Percentiles rank a stretch among this genome's conserved stretches.
These are phyloP conservation scores for Rhinocladiella similis DNA, from an alignment of 2,329 filamentous ascomycete genomes.

Conservation along the genomic window DNA sequence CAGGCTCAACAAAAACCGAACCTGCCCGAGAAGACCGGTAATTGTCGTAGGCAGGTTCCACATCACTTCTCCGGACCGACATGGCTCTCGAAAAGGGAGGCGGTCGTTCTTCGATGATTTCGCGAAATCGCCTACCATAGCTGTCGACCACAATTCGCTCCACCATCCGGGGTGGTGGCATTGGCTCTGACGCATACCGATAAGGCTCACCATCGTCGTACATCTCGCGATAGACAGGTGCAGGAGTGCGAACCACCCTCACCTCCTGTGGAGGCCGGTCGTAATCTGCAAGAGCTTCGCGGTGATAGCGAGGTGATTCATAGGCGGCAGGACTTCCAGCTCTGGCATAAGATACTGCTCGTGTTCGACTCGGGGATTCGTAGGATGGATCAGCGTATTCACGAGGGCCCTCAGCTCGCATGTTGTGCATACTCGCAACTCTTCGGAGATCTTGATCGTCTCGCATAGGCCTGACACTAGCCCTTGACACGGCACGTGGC, in stretches of 20 bases:
- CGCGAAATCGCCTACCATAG: slow-evolving; percentile 77
- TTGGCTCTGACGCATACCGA: slow-evolving; percentile 41
- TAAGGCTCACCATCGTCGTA: slow-evolving; percentile 45
- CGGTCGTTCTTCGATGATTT: slow-evolving; percentile 47
- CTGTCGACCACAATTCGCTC: slow-evolving; percentile 77
- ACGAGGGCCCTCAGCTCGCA: slow-evolving; percentile 42
- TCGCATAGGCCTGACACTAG: slow-evolving; percentile 35
- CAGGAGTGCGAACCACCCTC: slow-evolving; percentile 43
- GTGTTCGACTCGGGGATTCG: slow-evolving; percentile 29
- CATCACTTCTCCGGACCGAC: slow-evolving; percentile 25
- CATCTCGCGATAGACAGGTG: slow-evolving; percentile 40
- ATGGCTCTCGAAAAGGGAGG: slow-evolving; percentile 32
- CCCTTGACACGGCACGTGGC: slow-evolving; percentile 41
- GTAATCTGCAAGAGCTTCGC: slow-evolving; percentile 35
- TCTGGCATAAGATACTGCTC: slow-evolving; percentile 41
- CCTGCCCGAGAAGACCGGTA: slow-evolving; percentile 34
- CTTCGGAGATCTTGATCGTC: slow-evolving; percentile 49
- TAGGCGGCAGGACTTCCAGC: slow-evolving; percentile 38
- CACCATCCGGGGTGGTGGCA: slow-evolving; percentile 52
- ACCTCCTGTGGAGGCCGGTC: slow-evolving; percentile 41
- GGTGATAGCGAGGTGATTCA: slow-evolving; percentile 38
- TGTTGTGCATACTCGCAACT: slow-evolving; percentile 48
- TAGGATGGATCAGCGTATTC: slow-evolving; percentile 44
- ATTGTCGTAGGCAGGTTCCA: slow-evolving; percentile 23
- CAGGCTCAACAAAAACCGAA: slow-evolving; percentile 44